Evolutionary conservation across 495 filamentous ascomycete genomes (phyloP).

Genomic region (Trichoderma reesei): DNA sequence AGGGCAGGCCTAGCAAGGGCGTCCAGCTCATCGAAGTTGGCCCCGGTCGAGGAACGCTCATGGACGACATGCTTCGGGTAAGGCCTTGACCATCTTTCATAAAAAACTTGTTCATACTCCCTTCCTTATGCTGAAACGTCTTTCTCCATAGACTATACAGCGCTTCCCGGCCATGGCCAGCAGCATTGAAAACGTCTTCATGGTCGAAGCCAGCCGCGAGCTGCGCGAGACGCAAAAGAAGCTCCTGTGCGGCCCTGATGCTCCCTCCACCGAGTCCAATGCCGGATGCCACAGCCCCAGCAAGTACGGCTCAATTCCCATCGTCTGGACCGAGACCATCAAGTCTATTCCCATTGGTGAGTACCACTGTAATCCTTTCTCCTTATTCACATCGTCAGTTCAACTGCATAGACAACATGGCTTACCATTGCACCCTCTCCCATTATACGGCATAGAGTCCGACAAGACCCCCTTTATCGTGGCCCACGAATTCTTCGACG

Average conservation of each 20-base stretch:
- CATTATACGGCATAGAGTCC: no score
- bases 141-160: slow-evolving; percentile 56
- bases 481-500: slow-evolving; percentile 97
- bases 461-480: slow-evolving; percentile 80
- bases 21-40: slow-evolving; percentile 89
- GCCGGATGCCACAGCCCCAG: slow-evolving; percentile 66
- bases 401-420: slow-evolving; percentile 7
- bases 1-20: slow-evolving; percentile 58
- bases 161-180: slow-evolving; percentile 69
- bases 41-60: slow-evolving; percentile 87
- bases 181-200: slow-evolving; percentile 73
- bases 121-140: not conserved
- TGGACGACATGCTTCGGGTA: slow-evolving; percentile 93
- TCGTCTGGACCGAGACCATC: slow-evolving; percentile 90
- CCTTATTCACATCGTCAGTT: not conserved
- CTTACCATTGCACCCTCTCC: not conserved
- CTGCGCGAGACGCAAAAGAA: slow-evolving; percentile 67
- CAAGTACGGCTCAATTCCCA: slow-evolving; percentile 59
- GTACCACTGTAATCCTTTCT: slow-evolving; percentile 16
- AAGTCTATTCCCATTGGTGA: slow-evolving; percentile 64
- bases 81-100: slow-evolving; percentile 17
- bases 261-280: slow-evolving; percentile 56
- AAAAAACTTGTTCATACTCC: no score
- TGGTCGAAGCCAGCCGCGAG: slow-evolving; percentile 78
- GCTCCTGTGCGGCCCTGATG: slow-evolving; percentile 70